These are phyloP conservation scores for Austroboletus niveus DNA, from an alignment of 1,284 basidiomycete species.

Conservation along the genomic window DNA sequence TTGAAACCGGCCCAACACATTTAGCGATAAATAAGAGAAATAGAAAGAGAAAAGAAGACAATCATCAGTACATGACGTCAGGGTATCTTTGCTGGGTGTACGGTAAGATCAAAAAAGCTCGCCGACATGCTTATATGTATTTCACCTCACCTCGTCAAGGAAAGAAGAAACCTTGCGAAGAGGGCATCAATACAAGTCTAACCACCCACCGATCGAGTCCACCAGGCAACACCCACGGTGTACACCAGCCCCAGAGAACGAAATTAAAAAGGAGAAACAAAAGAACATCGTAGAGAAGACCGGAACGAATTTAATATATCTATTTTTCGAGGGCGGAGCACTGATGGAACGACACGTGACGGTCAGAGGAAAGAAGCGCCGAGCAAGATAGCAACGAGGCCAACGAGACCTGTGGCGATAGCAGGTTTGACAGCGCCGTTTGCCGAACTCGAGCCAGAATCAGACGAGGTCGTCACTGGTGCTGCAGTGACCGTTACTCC, in stretches of 20 bases:
- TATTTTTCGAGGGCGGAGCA: not conserved
- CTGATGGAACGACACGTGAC: not conserved
- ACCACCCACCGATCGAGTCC: not conserved
- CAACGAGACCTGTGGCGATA: slow-evolving; percentile 22
- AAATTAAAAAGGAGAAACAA: not conserved
- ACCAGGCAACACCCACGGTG: not conserved
- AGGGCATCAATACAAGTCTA: not conserved
- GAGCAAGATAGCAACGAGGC: slow-evolving; percentile 18
- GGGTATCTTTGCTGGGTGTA: slow-evolving; percentile 4
- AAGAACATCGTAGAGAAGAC: too few species aligned
- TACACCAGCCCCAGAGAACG: not conserved
- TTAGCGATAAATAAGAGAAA: not conserved
- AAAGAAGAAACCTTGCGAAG: not conserved
- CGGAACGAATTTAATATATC: not conserved
- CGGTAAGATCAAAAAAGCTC: slow-evolving; percentile 4
- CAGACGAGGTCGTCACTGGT: not conserved
- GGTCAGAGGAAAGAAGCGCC: slow-evolving; percentile 23
- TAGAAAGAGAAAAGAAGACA: not conserved
- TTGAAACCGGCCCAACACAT: not conserved
- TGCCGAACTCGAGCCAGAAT: slow-evolving; percentile 2
- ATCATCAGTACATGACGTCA: not conserved
- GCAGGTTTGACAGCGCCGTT: slow-evolving; percentile 21
- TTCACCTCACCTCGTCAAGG: slow-evolving; percentile 12
- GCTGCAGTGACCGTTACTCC: not conserved
- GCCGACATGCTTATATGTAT: not conserved